These are phyloP conservation scores for Haemoproteus tartakovskyi DNA, from an alignment of 169 alveolate species.

Conservation along the genomic window DNA sequence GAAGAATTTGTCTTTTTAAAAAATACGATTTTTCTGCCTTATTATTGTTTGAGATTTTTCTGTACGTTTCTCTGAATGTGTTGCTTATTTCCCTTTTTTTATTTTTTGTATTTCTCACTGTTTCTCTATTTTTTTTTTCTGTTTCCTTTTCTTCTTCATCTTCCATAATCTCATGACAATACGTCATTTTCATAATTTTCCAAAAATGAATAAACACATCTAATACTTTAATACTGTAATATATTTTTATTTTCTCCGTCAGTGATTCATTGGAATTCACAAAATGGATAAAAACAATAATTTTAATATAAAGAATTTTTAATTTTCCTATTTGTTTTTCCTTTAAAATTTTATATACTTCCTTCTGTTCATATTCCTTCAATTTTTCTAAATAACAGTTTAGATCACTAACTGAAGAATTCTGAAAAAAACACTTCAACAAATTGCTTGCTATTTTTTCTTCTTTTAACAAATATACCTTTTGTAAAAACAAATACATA, in stretches of 20 bases:
- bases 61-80: neutral
- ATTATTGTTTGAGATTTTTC: neutral
- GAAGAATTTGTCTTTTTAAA: slow-evolving; percentile 31
- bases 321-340: slow-evolving; percentile 9
- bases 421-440: slow-evolving; percentile 12
- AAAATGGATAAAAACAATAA: slow-evolving; percentile 36
- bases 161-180: neutral
- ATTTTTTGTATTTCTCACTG: neutral
- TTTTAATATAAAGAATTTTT: slow-evolving; percentile 44
- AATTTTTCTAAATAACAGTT: slow-evolving; percentile 14
- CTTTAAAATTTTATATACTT: neutral
- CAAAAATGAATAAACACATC: slow-evolving; percentile 11
- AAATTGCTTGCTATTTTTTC: slow-evolving; percentile 38
- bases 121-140: neutral
- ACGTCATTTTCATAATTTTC: slow-evolving; percentile 19
- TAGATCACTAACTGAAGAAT: slow-evolving; percentile 30
- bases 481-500: slow-evolving; percentile 12
- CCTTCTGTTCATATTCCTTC: slow-evolving; percentile 16
- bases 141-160: neutral
- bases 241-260: neutral
- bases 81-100: neutral
- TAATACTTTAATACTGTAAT: slow-evolving; percentile 9
- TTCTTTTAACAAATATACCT: slow-evolving; percentile 19
- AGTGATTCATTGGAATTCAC: slow-evolving; percentile 19
- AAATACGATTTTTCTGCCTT: neutral